Evolutionary conservation across 441 rosid species (phyloP), one percentile per base, ranked within the genome.

Genomic region (Breynia disticha): DNA sequence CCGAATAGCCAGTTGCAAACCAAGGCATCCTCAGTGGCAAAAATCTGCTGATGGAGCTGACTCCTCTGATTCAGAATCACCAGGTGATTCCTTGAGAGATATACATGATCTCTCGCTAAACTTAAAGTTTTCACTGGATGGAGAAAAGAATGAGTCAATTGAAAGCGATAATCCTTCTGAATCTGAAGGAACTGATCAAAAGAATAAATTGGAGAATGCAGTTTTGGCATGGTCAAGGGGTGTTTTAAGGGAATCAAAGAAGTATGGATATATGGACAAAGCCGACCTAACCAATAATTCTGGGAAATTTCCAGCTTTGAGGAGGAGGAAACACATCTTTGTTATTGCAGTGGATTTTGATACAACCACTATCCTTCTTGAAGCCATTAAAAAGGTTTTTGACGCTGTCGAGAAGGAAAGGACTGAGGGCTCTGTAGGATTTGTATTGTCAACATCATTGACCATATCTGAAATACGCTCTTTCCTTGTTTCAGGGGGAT

Each of bases 21-120:
- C 81, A 47, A 83, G 98, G 70, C 81, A 82, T 54, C 96, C 98
- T 42, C 77, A 76, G 61, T 90, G 96, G 98, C 83, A 81, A 62
- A 80, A 74, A 74, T 59, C 51, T 22, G 62, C 75, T 18, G 59
- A 73, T 54, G 84, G 62, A 14, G 54, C 57, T 16, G 84, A 79
- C 61, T 62, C 67, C 68, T 56, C 76, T 3, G 89, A 76, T 63
- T 8, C 82, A 10, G 87, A 80, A 50, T 87, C 98, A 44, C 96
- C 96, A 4, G 57, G 81, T 61, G 90, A 83, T 72, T 90, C 98
- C 52, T 76, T 79, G 67, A 77, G 95, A 69, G 87, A 87, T 61
- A 75, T 87, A 57, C 76, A 85, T 7, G 98, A 90, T 72, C 43
- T 87, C 63, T 85, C 95, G 49, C 64, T 90, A 74, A 87, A 80